Evolutionary conservation across 441 rosid species (phyloP).

Genomic region (Hura crepitans): DNA sequence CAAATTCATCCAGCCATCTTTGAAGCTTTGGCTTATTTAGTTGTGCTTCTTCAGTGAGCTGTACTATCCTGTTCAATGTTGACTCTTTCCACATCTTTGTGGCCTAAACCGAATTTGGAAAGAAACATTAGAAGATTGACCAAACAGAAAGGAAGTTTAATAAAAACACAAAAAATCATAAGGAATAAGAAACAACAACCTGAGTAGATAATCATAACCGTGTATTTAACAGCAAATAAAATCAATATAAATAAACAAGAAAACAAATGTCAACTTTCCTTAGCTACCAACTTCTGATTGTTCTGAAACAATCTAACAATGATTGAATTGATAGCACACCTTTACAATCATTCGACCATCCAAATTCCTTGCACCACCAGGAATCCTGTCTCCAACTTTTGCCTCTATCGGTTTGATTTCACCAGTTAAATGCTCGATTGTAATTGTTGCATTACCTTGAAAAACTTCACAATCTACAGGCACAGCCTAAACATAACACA

Average conservation of each 20-base stretch:
- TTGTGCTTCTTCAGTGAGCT: slow-evolving; percentile 94
- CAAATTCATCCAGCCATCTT: slow-evolving; percentile 96
- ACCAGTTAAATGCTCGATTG: slow-evolving; percentile 92
- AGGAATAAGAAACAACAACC: neutral
- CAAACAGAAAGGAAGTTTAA: slow-evolving; percentile 2
- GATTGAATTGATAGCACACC: slow-evolving; percentile 41
- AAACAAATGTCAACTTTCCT: slow-evolving; percentile 17
- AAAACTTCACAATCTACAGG: slow-evolving; percentile 93
- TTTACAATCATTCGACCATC: slow-evolving; percentile 94
- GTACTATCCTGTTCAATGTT: slow-evolving; percentile 79
- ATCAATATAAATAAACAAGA: slow-evolving; percentile 10
- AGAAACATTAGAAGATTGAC: slow-evolving; percentile 11
- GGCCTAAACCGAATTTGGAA: slow-evolving; percentile 44
- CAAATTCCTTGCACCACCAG: slow-evolving; percentile 96
- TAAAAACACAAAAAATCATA: neutral
- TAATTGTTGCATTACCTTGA: slow-evolving; percentile 86
- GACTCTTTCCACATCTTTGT: slow-evolving; percentile 90
- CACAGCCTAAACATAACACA: slow-evolving; percentile 55
- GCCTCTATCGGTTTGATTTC: slow-evolving; percentile 91
- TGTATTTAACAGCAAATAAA: neutral
- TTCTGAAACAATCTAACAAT: slow-evolving; percentile 5
- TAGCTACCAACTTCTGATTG: slow-evolving; percentile 14
- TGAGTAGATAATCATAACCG: slow-evolving; percentile 8
- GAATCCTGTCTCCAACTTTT: slow-evolving; percentile 79
- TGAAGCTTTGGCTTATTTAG: slow-evolving; percentile 86